Evolutionary conservation across 441 rosid species (phyloP).

Genomic region (Adansonia madagascariensis): DNA sequence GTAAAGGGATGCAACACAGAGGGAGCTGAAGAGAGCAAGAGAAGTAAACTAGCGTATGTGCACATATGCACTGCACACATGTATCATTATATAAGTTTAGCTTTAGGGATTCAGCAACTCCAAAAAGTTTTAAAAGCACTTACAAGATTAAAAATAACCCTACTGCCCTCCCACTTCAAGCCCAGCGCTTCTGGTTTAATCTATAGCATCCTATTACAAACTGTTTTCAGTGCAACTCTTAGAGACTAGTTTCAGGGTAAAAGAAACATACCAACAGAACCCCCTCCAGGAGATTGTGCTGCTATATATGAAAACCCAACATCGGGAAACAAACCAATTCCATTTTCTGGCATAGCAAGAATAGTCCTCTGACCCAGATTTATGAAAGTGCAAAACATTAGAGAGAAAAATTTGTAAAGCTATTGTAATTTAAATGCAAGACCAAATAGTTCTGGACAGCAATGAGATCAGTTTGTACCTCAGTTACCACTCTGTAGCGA

Average conservation of each 20-base stretch:
- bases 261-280: slow-evolving; percentile 70
- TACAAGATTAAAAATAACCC: neutral
- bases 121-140: neutral
- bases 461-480: slow-evolving; percentile 48
- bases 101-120: neutral
- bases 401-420: neutral
- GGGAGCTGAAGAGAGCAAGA: slow-evolving; percentile 5
- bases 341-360: slow-evolving; percentile 98
- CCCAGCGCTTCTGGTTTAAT: slow-evolving; percentile 9
- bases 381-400: slow-evolving; percentile 13
- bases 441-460: slow-evolving; percentile 20
- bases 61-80: neutral
- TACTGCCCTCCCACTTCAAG: slow-evolving; percentile 5
- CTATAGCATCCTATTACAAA: neutral
- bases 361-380: slow-evolving; percentile 61
- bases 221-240: neutral
- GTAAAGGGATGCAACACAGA: neutral
- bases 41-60: neutral
- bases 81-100: neutral
- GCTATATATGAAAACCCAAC: slow-evolving; percentile 91
- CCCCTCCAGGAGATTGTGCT: slow-evolving; percentile 85
- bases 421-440: neutral
- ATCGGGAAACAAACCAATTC: slow-evolving; percentile 94
- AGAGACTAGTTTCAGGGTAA: slow-evolving; percentile 9
- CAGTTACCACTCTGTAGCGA: slow-evolving; percentile 80